A percentile compares a stretch with the other conserved stretches of the same genome.
Evolutionary conservation across 2,329 filamentous ascomycete species (phyloP).

Genomic region (Venturia pyrina): DNA sequence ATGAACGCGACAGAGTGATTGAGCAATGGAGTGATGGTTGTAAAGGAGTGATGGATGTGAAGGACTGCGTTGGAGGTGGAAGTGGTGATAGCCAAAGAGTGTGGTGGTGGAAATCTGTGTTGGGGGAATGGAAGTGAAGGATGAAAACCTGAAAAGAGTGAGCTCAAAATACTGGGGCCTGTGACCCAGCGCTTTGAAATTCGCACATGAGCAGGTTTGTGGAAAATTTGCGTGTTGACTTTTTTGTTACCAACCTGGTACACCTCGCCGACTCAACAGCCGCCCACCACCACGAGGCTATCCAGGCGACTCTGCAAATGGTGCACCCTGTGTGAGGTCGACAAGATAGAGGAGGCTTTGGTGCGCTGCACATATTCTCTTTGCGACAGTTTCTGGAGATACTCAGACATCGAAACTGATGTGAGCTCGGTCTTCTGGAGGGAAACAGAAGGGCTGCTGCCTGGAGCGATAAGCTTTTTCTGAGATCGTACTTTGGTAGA

Average conservation of each 20-base stretch:
- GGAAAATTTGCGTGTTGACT: not conserved
- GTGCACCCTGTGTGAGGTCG: not conserved
- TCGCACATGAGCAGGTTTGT: not conserved
- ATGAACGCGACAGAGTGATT: not conserved
- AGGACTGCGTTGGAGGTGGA: not conserved
- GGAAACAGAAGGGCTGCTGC: no score
- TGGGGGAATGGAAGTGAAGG: not conserved
- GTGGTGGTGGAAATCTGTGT: not conserved
- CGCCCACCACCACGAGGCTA: not conserved
- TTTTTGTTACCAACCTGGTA: not conserved
- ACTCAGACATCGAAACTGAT: no score
- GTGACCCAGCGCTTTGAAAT: no score
- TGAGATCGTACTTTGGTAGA: not conserved
- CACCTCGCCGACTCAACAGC: not conserved
- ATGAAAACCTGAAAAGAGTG: not conserved
- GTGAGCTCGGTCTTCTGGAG: no score
- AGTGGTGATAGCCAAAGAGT: not conserved
- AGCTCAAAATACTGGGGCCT: no score
- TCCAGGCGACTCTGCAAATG: not conserved
- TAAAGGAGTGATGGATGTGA: not conserved
- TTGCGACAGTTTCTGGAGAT: no score
- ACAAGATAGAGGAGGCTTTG: not conserved
- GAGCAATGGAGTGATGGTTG: no score
- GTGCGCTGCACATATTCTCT: not conserved
- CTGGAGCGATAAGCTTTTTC: no score